phyloP scores from a whole-genome alignment of 2,329 filamentous ascomycete species.

The Cercospora zeae-maydis region DNA sequence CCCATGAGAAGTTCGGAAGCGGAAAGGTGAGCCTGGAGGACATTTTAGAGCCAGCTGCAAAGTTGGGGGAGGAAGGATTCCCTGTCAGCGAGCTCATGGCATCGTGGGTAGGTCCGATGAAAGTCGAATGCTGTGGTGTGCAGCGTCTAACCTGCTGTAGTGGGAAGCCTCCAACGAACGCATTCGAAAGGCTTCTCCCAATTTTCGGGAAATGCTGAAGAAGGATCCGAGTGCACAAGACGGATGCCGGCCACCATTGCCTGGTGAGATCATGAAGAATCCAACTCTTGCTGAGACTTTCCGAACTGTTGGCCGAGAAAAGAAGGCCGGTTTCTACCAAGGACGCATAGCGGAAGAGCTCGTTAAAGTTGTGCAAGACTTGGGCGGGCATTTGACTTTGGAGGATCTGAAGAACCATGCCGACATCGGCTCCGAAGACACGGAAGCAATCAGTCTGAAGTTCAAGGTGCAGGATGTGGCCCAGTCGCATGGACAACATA shows the following conservation, averaged over 20 bases:
- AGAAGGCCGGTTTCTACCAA: slow-evolving; percentile 87
- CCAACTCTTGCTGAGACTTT: slow-evolving; percentile 78
- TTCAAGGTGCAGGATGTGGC: slow-evolving; percentile 54
- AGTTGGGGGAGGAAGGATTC: slow-evolving; percentile 82
- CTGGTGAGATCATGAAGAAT: slow-evolving; percentile 88
- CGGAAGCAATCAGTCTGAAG: slow-evolving; percentile 75
- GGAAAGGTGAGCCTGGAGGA: slow-evolving; percentile 73
- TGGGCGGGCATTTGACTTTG: slow-evolving; percentile 73
- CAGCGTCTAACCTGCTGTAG: slow-evolving; percentile 43
- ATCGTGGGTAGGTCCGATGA: slow-evolving; percentile 55
- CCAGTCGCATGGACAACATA: slow-evolving; percentile 45
- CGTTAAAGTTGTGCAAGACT: slow-evolving; percentile 69
- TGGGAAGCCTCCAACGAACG: slow-evolving; percentile 65
- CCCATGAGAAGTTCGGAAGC: slow-evolving; percentile 82
- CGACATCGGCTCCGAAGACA: slow-evolving; percentile 68
- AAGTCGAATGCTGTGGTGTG: neutral
- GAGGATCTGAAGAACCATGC: slow-evolving; percentile 79
- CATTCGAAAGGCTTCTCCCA: slow-evolving; percentile 74
- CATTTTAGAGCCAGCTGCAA: slow-evolving; percentile 77
- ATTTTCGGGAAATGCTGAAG: slow-evolving; percentile 84
- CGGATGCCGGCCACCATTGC: slow-evolving; percentile 68
- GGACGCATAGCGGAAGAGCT: slow-evolving; percentile 78
- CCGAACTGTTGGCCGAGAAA: slow-evolving; percentile 69
- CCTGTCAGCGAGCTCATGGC: slow-evolving; percentile 79
- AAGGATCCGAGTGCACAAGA: slow-evolving; percentile 63